A percentile compares a stretch with the other conserved stretches of the same genome.
Conservation (phyloP, 1,284 basidiomycete genomes). For the Exsudoporus floridanus region DNA sequence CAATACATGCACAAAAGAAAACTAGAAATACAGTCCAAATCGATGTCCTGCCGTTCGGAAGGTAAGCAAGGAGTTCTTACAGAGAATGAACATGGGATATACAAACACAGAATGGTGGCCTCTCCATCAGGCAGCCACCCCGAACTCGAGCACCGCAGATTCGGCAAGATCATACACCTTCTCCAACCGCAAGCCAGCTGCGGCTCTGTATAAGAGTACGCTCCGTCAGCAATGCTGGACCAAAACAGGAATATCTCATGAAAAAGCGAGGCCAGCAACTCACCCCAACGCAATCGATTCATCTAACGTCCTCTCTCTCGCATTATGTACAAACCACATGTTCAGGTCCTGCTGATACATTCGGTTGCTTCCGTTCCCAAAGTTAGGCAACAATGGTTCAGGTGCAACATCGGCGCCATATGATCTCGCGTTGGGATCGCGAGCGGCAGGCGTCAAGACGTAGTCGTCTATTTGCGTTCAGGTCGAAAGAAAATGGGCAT, state of each 20-base stretch:
- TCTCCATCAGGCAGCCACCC: constrained; percentile 12
- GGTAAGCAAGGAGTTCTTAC: neutral
- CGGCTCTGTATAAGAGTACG: constrained; percentile 6
- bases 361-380: constrained; percentile 25
- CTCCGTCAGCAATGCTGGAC: neutral
- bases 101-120: neutral
- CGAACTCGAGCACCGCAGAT: constrained; percentile 29
- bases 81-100: neutral
- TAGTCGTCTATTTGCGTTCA: constrained; percentile 22
- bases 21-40: neutral
- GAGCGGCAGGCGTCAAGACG: constrained; percentile 13
- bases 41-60: neutral
- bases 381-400: constrained; percentile 31
- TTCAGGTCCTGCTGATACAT: constrained; percentile 31
- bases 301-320: constrained; percentile 27
- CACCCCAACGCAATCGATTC: constrained; percentile 25
- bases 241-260: neutral
- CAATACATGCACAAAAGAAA: neutral
- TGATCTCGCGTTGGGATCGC: constrained; percentile 2
- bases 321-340: constrained; percentile 30
- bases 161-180: constrained; percentile 30
- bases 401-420: constrained; percentile 23
- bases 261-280: neutral
- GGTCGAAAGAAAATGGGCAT: neutral
- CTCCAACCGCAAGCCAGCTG: constrained; percentile 24